Evolutionary conservation across 1,284 basidiomycete genomes (phyloP).

Genomic region (Polyporus tsugae): DNA sequence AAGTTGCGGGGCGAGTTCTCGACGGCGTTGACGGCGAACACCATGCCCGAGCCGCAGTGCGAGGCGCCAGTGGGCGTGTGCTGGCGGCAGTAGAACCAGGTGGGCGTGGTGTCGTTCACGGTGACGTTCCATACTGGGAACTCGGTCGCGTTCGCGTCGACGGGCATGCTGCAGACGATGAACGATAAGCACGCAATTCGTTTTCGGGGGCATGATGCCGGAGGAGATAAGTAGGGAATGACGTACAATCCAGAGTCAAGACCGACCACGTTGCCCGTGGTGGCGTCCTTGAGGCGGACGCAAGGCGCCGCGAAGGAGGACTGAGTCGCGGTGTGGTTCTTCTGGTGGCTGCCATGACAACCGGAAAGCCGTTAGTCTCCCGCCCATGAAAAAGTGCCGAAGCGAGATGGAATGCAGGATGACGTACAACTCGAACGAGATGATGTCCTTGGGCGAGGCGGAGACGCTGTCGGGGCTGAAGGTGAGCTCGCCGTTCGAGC

Average conservation of each 20-base stretch:
- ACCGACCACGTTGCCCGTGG: slow-evolving; percentile 48
- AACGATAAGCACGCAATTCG: slow-evolving; percentile 3
- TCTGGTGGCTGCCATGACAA: slow-evolving; percentile 52
- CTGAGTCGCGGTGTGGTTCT: slow-evolving; percentile 77
- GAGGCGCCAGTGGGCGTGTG: slow-evolving; percentile 40
- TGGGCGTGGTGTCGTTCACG: slow-evolving; percentile 61
- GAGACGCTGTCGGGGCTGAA: slow-evolving; percentile 60
- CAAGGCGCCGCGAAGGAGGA: slow-evolving; percentile 70
- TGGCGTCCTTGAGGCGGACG: slow-evolving; percentile 48
- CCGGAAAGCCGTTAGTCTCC: slow-evolving; percentile 16
- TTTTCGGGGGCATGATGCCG: not conserved
- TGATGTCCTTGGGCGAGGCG: slow-evolving; percentile 57
- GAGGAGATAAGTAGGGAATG: not conserved
- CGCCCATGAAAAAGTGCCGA: not conserved
- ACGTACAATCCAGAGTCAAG: slow-evolving; percentile 70
- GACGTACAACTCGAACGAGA: slow-evolving; percentile 66
- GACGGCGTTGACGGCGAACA: slow-evolving; percentile 53
- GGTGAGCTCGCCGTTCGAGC: slow-evolving; percentile 50
- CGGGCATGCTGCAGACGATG: slow-evolving; percentile 53
- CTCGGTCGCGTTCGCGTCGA: slow-evolving; percentile 48
- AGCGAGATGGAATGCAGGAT: not conserved
- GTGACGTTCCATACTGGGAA: slow-evolving; percentile 64
- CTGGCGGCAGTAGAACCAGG: slow-evolving; percentile 51
- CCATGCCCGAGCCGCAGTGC: slow-evolving; percentile 55
- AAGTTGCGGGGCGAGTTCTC: slow-evolving; percentile 50